These are phyloP conservation scores for Xylaria telfairii DNA, from an alignment of 495 filamentous ascomycete species.

Conservation along the genomic window DNA sequence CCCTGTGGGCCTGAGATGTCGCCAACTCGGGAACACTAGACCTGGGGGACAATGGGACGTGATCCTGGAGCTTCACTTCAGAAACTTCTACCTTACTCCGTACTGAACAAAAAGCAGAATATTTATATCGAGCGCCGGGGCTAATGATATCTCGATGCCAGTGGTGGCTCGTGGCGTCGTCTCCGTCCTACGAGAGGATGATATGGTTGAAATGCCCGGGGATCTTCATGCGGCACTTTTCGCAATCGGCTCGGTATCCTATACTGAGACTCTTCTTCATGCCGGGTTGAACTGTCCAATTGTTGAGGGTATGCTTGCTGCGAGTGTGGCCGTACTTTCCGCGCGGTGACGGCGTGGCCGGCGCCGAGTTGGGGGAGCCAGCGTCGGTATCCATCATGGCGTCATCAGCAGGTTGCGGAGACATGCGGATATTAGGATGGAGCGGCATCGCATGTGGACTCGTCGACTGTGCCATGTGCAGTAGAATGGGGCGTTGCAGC, in stretches of 20 bases:
- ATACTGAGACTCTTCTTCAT: slow-evolving; percentile 77
- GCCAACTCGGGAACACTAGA: background rate
- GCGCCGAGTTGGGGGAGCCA: slow-evolving; percentile 34
- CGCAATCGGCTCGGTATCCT: slow-evolving; percentile 85
- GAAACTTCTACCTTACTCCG: background rate
- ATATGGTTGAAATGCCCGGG: slow-evolving; percentile 92
- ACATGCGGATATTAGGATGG: slow-evolving; percentile 43
- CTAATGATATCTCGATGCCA: slow-evolving; percentile 6
- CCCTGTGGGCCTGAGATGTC: background rate
- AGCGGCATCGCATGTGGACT: slow-evolving; percentile 37
- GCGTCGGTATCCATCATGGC: slow-evolving; percentile 43
- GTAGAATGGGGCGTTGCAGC: slow-evolving; percentile 35
- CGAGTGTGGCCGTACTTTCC: slow-evolving; percentile 48
- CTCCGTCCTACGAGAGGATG: slow-evolving; percentile 57
- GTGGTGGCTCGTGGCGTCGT: background rate
- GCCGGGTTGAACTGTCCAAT: slow-evolving; percentile 55
- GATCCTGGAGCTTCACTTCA: background rate
- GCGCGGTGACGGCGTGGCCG: slow-evolving; percentile 45
- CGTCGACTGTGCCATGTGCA: slow-evolving; percentile 42
- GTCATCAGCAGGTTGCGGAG: slow-evolving; percentile 33
- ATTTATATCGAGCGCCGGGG: background rate
- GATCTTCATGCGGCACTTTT: slow-evolving; percentile 79
- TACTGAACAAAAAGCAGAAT: background rate
- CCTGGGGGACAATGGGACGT: background rate
- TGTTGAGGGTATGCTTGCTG: slow-evolving; percentile 55